A percentile compares a stretch with the other conserved stretches of the same genome.
These are phyloP conservation scores for Plasmopara muralis DNA, from an alignment of 352 stramenopile species.

Conservation along the genomic window DNA sequence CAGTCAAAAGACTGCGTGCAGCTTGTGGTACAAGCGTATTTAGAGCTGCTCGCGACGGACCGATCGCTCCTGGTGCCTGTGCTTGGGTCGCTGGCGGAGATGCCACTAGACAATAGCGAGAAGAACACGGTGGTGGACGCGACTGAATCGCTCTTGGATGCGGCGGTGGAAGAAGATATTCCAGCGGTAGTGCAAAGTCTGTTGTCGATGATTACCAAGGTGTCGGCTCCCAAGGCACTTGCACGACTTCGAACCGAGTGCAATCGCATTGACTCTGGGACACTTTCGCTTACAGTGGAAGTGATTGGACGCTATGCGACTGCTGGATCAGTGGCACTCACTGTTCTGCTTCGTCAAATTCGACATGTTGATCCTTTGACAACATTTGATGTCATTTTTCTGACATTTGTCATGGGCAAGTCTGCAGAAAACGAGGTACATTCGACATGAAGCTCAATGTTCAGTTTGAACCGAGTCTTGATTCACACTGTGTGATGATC, in stretches of 20 bases:
- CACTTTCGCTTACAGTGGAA: conserved; percentile 52
- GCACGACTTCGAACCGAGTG: conserved; percentile 52
- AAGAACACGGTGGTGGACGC: conserved; percentile 61
- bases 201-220: conserved; percentile 59
- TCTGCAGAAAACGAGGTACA: conserved; percentile 57
- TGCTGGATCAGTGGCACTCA: conserved; percentile 40
- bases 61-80: conserved; percentile 70
- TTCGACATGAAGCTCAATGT: background rate
- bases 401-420: conserved; percentile 56
- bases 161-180: conserved; percentile 70
- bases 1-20: conserved; percentile 73
- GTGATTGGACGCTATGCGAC: conserved; percentile 59
- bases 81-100: conserved; percentile 65
- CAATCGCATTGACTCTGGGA: conserved; percentile 45
- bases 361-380: conserved; percentile 38
- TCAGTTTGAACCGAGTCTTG: background rate
- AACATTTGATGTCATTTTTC: conserved; percentile 52
- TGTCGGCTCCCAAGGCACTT: conserved; percentile 38
- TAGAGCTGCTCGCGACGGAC: conserved; percentile 72
- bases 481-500: background rate
- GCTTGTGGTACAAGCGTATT: conserved; percentile 65
- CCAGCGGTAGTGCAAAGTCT: conserved; percentile 72
- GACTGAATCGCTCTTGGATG: conserved; percentile 63
- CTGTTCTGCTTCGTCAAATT: conserved; percentile 38
- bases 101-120: conserved; percentile 53